Base-by-base conservation (phyloP, 73 alveolate genomes). In the Symbiodinium natans region DNA sequence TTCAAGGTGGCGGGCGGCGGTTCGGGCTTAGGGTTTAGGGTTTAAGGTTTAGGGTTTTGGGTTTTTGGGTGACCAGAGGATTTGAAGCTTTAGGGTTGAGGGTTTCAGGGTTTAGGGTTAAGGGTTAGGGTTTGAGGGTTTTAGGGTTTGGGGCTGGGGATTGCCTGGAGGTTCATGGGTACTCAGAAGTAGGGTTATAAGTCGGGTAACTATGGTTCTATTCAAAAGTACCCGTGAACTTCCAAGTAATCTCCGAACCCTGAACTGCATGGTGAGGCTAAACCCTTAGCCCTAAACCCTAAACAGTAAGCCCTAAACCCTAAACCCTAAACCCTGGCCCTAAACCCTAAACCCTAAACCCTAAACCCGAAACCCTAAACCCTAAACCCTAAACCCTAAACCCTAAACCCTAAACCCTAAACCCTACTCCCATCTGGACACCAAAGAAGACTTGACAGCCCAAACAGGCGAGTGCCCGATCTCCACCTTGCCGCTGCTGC, bases 401-500 rank as follows among this genome's bases (percentile, higher is more conserved):
- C 75, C 27, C 75, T 25, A 56, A 2, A 56, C 75, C 74, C 74
- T 56, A 56, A 56, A 56, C 74, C 74, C 74, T 56, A 56, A 56
- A 56, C 74, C 59, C 59, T 46, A 46, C 59, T 46, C 59, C 13
- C 6, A 46, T 46, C 13, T 46, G 21, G 59, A 46, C 6, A 46
- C 31, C 74, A 13, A 56, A 56, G 74, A 8, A 56, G 31, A 59
- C 7, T 11, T 11, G 29, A 1, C 13, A 52, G n/a, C 77, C 25
- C 77, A 31, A 27, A 6, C 73, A 90, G 97, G 97, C 54, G 34
- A 15, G 15, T 90, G 88, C 27, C 54, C 87, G 2, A 41, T 90
- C 36, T 68, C 77, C 75, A 41, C 88, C 56, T 71, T 90, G 87
- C 97, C 97, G 33, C 36, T 71, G 97, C 80, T 90, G 40, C 87